Percentiles rank a stretch among this genome's conserved stretches.
phyloP scores from a whole-genome alignment of 352 stramenopile species.

The Phytophthora cryptogea region DNA sequence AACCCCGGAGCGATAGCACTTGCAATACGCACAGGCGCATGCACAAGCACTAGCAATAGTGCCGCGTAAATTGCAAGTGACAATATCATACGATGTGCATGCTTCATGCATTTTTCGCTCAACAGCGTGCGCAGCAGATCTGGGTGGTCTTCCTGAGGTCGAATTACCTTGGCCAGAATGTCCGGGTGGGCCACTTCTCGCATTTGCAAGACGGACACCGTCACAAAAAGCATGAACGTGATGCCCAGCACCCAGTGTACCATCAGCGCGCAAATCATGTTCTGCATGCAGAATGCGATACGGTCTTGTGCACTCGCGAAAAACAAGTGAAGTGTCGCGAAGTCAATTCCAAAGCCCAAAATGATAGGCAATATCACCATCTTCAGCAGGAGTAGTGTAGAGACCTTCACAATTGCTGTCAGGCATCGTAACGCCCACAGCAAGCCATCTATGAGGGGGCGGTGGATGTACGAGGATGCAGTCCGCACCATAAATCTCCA shows the following conservation, averaged over 20 bases:
- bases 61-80: slow-evolving; percentile 92
- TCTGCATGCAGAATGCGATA: slow-evolving; percentile 79
- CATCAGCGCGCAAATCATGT: slow-evolving; percentile 92
- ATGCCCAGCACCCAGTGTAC: slow-evolving; percentile 98
- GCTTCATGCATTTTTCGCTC: slow-evolving; percentile 92
- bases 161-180: slow-evolving; percentile 86
- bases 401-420: slow-evolving; percentile 93
- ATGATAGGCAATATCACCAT: slow-evolving; percentile 97
- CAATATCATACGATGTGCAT: slow-evolving; percentile 93
- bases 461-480: slow-evolving; percentile 83
- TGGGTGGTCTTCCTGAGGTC: slow-evolving; percentile 96
- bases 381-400: slow-evolving; percentile 95
- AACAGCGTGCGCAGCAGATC: slow-evolving; percentile 96
- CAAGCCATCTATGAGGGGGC: slow-evolving; percentile 78
- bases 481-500: slow-evolving; percentile 88
- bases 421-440: slow-evolving; percentile 82
- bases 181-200: slow-evolving; percentile 96
- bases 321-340: slow-evolving; percentile 92
- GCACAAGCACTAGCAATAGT: slow-evolving; percentile 88
- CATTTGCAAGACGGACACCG: slow-evolving; percentile 94
- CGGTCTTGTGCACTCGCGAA: slow-evolving; percentile 74
- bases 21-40: slow-evolving; percentile 81
- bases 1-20: slow-evolving; percentile 51
- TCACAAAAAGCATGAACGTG: slow-evolving; percentile 98
- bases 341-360: slow-evolving; percentile 94